These are phyloP conservation scores for Salix exigua DNA, from an alignment of 345 rosid genomes.

Conservation along the genomic window DNA sequence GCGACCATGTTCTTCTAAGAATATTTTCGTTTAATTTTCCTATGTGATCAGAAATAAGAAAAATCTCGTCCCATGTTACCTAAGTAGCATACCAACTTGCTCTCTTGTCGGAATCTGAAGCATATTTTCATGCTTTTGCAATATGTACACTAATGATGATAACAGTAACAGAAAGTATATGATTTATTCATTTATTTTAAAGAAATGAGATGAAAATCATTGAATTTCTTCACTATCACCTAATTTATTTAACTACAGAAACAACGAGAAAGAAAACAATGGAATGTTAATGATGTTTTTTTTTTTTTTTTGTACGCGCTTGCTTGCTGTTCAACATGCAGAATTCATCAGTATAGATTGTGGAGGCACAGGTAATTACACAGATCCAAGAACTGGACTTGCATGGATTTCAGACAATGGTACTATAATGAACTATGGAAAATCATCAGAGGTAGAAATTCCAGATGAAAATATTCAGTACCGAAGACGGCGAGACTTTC, in stretches of 20 bases:
- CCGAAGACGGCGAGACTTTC: slow-evolving; percentile 66
- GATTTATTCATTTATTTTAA: too few species aligned
- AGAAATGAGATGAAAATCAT: neutral
- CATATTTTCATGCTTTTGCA: neutral
- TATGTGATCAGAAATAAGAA: too few species aligned
- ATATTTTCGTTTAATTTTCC: neutral
- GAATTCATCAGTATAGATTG: slow-evolving; percentile 92
- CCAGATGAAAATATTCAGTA: slow-evolving; percentile 49
- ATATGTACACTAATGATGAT: neutral
- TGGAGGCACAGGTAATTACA: slow-evolving; percentile 65
- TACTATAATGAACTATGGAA: slow-evolving; percentile 47
- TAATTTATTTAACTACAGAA: neutral
- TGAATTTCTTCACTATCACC: neutral
- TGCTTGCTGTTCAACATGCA: slow-evolving; percentile 25
- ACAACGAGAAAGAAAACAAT: neutral
- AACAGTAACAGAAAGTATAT: neutral
- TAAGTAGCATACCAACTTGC: neutral
- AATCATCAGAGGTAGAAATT: slow-evolving; percentile 35
- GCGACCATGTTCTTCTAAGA: neutral
- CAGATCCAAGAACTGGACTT: slow-evolving; percentile 67
- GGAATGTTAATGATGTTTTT: neutral
- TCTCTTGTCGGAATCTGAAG: neutral
- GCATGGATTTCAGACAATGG: slow-evolving; percentile 77
- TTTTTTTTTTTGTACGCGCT: neutral
- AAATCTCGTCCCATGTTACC: neutral